Conservation (phyloP, 129 eudicot genomes). For the Pseudognaphalium luteoalbum region DNA sequence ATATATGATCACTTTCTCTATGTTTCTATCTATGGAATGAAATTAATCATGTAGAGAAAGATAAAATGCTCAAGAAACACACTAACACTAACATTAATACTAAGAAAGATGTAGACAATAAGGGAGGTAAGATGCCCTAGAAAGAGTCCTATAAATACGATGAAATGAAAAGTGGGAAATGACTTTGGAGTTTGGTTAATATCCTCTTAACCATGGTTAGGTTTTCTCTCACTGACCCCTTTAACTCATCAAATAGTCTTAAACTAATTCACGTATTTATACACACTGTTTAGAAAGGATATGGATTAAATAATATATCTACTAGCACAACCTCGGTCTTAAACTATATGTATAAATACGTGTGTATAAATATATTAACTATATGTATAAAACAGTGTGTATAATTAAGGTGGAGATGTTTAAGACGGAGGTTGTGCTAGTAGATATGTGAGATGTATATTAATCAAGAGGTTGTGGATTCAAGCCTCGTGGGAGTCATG, state of each 20-base stretch:
- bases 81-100: no score
- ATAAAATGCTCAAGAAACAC: not conserved
- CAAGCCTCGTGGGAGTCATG: no score
- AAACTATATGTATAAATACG: no score
- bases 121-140: not conserved
- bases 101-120: slow-evolving; percentile 1
- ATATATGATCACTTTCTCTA: not conserved
- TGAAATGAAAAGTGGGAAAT: not conserved
- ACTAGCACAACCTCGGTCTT: no score
- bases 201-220: slow-evolving; percentile 40
- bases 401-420: no score
- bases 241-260: not conserved
- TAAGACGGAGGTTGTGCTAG: no score
- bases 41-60: slow-evolving; percentile 5
- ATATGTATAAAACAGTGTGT: no score
- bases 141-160: slow-evolving; percentile 33
- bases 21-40: slow-evolving; percentile 6
- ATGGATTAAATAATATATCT: no score
- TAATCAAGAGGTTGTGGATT: no score
- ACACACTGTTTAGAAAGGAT: no score
- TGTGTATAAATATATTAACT: no score
- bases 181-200: slow-evolving; percentile 29
- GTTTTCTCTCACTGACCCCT: slow-evolving; percentile 30
- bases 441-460: no score
- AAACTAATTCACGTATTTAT: slow-evolving; percentile 18